These are phyloP conservation scores for Sequoia sempervirens DNA, from an alignment of 75 land plant species.

Conservation along the genomic window DNA sequence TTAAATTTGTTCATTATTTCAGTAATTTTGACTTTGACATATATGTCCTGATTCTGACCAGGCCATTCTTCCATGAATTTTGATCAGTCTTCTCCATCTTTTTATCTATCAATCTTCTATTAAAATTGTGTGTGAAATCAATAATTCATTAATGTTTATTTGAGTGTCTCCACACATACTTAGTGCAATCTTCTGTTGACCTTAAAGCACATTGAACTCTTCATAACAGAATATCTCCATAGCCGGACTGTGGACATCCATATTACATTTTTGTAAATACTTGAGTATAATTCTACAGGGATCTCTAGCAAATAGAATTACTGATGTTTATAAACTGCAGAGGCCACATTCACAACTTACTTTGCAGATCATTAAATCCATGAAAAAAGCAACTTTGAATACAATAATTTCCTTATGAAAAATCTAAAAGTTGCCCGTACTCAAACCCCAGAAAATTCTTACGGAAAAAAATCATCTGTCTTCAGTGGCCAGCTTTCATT, in stretches of 20 bases:
- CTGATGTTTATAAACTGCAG: neutral
- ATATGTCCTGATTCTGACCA: neutral
- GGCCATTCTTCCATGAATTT: neutral
- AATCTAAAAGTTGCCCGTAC: neutral
- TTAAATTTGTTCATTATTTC: no score
- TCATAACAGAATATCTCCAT: neutral
- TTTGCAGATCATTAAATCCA: neutral
- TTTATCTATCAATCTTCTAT: neutral
- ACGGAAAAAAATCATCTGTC: conserved; percentile 79
- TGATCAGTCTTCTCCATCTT: neutral
- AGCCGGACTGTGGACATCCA: neutral
- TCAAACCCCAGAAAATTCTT: conserved; percentile 12
- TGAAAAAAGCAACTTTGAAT: neutral
- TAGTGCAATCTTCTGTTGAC: neutral
- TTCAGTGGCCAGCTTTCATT: conserved; percentile 69
- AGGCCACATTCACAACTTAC: neutral
- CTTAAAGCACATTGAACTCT: neutral
- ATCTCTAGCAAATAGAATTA: neutral
- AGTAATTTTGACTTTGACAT: no score
- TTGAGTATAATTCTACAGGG: neutral
- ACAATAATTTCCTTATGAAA: neutral
- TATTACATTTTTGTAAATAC: neutral
- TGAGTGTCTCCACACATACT: neutral
- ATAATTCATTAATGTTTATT: neutral
- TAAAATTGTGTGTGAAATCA: neutral